phyloP scores from a whole-genome alignment of 768 basidiomycete species.

The Psilocybe sp. region DNA sequence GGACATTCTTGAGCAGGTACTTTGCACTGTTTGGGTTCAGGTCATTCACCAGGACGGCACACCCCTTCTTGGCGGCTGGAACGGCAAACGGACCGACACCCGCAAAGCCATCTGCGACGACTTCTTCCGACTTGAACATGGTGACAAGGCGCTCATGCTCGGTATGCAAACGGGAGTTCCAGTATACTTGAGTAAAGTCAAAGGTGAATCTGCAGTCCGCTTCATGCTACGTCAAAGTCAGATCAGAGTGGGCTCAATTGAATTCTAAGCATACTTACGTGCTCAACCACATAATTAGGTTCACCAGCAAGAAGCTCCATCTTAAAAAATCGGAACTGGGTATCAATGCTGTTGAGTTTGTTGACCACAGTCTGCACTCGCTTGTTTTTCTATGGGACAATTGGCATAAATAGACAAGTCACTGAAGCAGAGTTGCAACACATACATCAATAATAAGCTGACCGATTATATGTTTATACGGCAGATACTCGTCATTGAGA shows the following conservation, averaged over 20 bases:
- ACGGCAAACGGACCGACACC: slow-evolving; percentile 97
- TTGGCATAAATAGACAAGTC: slow-evolving; percentile 1
- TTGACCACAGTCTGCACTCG: slow-evolving; percentile 88
- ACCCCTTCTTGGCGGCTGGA: slow-evolving; percentile 90
- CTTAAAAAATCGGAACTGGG: slow-evolving; percentile 86
- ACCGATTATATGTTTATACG: slow-evolving; percentile 88
- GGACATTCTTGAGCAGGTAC: slow-evolving; percentile 71
- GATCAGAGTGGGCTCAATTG: background rate
- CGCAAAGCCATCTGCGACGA: slow-evolving; percentile 92
- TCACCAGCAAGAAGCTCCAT: slow-evolving; percentile 98
- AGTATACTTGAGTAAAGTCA: slow-evolving; percentile 94
- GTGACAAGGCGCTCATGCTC: slow-evolving; percentile 88
- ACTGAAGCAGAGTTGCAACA: slow-evolving; percentile 3
- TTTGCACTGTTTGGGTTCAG: slow-evolving; percentile 86
- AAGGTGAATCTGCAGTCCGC: slow-evolving; percentile 86
- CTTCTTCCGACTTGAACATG: slow-evolving; percentile 67
- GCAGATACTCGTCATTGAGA: slow-evolving; percentile 84
- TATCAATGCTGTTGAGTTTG: slow-evolving; percentile 85
- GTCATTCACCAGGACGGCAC: slow-evolving; percentile 89
- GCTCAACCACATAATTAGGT: slow-evolving; percentile 79
- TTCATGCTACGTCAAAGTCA: slow-evolving; percentile 57
- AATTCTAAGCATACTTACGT: slow-evolving; percentile 46
- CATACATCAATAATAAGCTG: slow-evolving; percentile 89
- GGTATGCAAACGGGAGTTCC: slow-evolving; percentile 92
- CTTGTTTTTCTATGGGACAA: slow-evolving; percentile 72